Evolutionary conservation across 805 yeast species (phyloP), one percentile per base, ranked within the genome.

Genomic region (Wickerhamiella parazyma): DNA sequence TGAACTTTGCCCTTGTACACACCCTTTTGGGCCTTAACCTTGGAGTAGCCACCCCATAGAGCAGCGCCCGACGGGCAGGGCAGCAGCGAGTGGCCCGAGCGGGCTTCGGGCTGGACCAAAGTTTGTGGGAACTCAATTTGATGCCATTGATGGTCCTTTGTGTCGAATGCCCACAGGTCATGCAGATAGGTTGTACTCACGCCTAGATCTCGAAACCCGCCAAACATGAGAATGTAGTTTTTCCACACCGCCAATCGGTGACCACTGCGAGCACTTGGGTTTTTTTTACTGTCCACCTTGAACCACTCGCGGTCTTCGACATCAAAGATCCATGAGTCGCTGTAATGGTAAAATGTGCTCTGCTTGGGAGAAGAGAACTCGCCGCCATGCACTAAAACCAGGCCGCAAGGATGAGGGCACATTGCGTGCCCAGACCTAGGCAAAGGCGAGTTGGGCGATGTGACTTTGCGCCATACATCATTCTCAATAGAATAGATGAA

Each of bases 331-430:
- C 98, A 89, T 3, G 95, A 80, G 57, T 89, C 98, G 14, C 95
- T 89, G 59, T 84, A 89, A 62, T 89, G 98, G 60, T 91, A 91
- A 62, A 89, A 89, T 0, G 95, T 85, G 41, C 84, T 76, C 60
- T 89, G 98, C 55, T 89, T 89, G 3, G 97, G 97, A 12, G 94
- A 82, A 1, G 95, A 83, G 54, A 91, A 89, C 62, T 89, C 98
- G 55, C 98, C 98, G 40, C 97, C 98, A 64, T 85, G 91, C 68
- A 89, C 63, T 47, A 89, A 60, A 21, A 84, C 72, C 2, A 87
- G 66, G 9, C 97, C 97, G 2, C 86, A 75, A 1, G 95, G 94
- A 61, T 89, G 97, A 0, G 83, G 79, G 49, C 87, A 78, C 84
- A 87, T 82, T 1, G 94, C 82, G 52, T 93, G 95, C 0, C 95